Percentiles rank a stretch among this genome's conserved stretches.
These are phyloP conservation scores for Neoboletus brunneissimus DNA, from an alignment of 768 basidiomycete species.

Conservation along the genomic window DNA sequence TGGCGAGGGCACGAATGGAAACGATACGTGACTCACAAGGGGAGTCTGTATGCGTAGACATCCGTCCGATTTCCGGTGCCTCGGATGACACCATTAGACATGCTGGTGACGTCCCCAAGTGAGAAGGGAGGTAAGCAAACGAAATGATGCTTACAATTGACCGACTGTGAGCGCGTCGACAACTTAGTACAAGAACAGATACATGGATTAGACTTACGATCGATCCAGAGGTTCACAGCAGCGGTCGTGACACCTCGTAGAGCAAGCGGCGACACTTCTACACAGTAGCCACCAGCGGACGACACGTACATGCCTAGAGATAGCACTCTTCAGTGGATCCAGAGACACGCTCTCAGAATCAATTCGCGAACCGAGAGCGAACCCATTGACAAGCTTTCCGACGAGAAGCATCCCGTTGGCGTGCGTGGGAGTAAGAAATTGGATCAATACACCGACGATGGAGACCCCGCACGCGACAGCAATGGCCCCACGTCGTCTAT, in stretches of 20 bases:
- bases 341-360: no score
- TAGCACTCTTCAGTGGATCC: background rate
- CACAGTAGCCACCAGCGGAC: slow-evolving; percentile 24
- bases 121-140: background rate
- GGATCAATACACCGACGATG: slow-evolving; percentile 22
- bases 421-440: slow-evolving; percentile 25
- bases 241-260: slow-evolving; percentile 26
- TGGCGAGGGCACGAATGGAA: background rate
- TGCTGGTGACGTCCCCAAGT: slow-evolving; percentile 3
- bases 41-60: slow-evolving; percentile 25
- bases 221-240: slow-evolving; percentile 25
- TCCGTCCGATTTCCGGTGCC: slow-evolving; percentile 22
- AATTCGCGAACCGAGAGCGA: slow-evolving; percentile 20
- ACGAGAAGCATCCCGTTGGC: slow-evolving; percentile 24
- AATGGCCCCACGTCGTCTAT: slow-evolving; percentile 26
- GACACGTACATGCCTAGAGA: slow-evolving; percentile 25
- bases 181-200: background rate
- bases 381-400: slow-evolving; percentile 26
- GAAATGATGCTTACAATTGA: slow-evolving; percentile 17
- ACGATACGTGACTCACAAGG: slow-evolving; percentile 18
- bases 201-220: slow-evolving; percentile 9
- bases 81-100: slow-evolving; percentile 25
- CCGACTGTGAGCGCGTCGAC: slow-evolving; percentile 14
- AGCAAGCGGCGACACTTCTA: slow-evolving; percentile 29
- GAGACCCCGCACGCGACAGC: slow-evolving; percentile 21